Evolutionary conservation across 495 filamentous ascomycete species (phyloP).

Genomic region (Daldinia concentrica): DNA sequence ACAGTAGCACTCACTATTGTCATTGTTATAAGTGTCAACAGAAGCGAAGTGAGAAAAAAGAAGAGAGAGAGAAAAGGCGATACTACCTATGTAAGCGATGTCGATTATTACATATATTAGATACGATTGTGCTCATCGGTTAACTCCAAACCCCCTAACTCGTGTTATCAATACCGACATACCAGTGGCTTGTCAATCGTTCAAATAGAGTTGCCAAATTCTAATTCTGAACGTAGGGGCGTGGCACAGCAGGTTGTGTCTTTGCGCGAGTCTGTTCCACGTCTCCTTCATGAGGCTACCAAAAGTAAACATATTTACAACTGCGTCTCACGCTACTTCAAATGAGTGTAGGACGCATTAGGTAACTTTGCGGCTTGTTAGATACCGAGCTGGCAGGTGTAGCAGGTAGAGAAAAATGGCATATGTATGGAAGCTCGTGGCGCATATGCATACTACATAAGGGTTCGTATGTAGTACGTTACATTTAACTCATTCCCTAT

Average conservation of each 20-base stretch:
- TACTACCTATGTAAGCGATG: neutral
- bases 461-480: constrained; percentile 8
- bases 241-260: neutral
- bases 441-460: constrained; percentile 7
- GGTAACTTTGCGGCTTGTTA: constrained; percentile 10
- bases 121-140: neutral
- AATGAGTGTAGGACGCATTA: neutral
- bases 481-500: constrained; percentile 5
- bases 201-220: neutral
- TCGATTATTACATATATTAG: neutral
- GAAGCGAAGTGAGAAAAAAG: neutral
- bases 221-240: neutral
- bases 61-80: neutral
- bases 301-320: neutral
- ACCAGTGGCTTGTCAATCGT: neutral
- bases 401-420: neutral
- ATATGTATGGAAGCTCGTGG: constrained; percentile 5
- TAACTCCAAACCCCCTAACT: neutral
- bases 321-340: neutral
- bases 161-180: neutral
- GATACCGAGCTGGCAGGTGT: constrained; percentile 10
- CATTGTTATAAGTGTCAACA: neutral
- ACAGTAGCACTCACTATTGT: neutral
- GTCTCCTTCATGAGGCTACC: neutral
- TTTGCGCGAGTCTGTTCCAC: neutral